Evolutionary conservation across 2,329 filamentous ascomycete genomes (phyloP), one percentile per base, ranked within the genome.

Genomic region (Xylaria sp.): DNA sequence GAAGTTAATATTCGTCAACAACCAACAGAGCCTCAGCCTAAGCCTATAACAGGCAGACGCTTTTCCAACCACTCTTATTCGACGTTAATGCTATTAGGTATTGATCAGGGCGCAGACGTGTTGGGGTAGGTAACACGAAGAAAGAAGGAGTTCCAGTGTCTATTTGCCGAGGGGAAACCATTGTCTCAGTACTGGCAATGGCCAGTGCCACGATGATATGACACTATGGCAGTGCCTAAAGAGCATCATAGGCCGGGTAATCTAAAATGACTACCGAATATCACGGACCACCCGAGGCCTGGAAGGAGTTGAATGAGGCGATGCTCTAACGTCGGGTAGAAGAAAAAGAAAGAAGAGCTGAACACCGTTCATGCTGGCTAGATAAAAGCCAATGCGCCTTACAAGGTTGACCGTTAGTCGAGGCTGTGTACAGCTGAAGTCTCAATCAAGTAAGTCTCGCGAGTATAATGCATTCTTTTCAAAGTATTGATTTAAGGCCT

Each of bases 381-480:
- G 45, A 53, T 45, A 19, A 27, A 36, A 34, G 57, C 62, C 17
- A 58, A 58, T 47, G 55, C 61, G 57, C 34, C 65, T 68, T 57
- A 24, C 65, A 17, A 70, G 68, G 68, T 65, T 70, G 68, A 70
- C 48, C 55, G 62, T 30, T 51, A n/a, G 48, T 12, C 27, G 65
- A 57, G 68, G 67, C 67, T 69, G 67, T 67, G 67, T 64, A 30
- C 42, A 59, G 59, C 67, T 64, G 56, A 56, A 48, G 30, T 50
- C 54, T 42, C 3, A 21, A 17, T n/a, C 14, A 14, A 27, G 12
- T 27, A 27, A 27, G 24, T 27, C 24, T 27, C 24, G 24, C 24
- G 24, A 27, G 24, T 27, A 27, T 27, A 4, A n/a, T n/a, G n/a
- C n/a, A n/a, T n/a, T n/a, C n/a, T n/a, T n/a, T n/a, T n/a, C n/a